A percentile compares a stretch with the other conserved stretches of the same genome.
These are phyloP conservation scores for Cladosporium sphaerospermum DNA, from an alignment of 2,329 filamentous ascomycete species.

Conservation along the genomic window DNA sequence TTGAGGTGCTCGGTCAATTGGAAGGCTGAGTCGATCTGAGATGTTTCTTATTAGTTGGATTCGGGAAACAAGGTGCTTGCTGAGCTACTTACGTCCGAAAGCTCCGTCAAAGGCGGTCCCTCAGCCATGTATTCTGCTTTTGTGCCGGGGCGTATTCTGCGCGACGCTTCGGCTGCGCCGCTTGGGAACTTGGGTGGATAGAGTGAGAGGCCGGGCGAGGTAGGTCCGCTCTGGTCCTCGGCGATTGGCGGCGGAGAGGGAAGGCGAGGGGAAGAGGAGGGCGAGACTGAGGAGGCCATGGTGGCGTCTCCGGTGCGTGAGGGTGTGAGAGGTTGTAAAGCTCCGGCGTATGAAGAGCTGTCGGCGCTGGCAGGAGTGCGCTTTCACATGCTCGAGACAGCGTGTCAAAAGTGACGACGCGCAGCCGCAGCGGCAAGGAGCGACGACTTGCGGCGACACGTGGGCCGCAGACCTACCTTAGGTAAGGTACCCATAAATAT, in stretches of 20 bases:
- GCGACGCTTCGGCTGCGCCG: slow-evolving; percentile 60
- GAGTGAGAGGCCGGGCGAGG: slow-evolving; percentile 60
- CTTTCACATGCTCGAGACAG: too few relatives aligned
- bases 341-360: too few relatives aligned
- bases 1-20: slow-evolving; percentile 96
- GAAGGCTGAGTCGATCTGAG: slow-evolving; percentile 86
- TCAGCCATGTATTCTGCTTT: slow-evolving; percentile 88
- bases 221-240: slow-evolving; percentile 83
- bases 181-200: slow-evolving; percentile 42
- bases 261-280: slow-evolving; percentile 78
- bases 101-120: slow-evolving; percentile 79
- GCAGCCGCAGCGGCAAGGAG: too few relatives aligned
- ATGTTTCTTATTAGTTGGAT: slow-evolving; percentile 32
- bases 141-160: slow-evolving; percentile 87
- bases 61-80: neutral
- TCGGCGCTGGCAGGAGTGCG: too few relatives aligned
- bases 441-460: too few relatives aligned
- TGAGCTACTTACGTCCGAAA: slow-evolving; percentile 62
- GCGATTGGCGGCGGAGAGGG: slow-evolving; percentile 91
- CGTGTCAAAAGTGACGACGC: too few relatives aligned
- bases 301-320: neutral
- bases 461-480: too few relatives aligned
- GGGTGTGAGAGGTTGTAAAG: too few relatives aligned
- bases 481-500: too few relatives aligned
- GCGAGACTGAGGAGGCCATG: slow-evolving; percentile 34